phyloP scores from a whole-genome alignment of 73 alveolate genomes.

The Paramecium sexaurelia region DNA sequence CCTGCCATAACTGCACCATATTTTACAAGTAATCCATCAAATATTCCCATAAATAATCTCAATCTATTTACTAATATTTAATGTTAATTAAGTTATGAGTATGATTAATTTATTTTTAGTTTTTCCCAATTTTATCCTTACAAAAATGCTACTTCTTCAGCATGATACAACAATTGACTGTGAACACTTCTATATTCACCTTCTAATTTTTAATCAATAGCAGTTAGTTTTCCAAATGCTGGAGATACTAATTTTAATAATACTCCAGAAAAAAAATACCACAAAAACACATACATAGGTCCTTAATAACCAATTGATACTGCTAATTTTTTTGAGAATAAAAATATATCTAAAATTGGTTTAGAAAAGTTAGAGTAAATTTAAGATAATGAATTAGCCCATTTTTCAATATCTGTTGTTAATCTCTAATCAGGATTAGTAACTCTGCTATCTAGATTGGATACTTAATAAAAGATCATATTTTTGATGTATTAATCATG shows the following conservation, averaged over 20 bases:
- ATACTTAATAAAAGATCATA: conserved; percentile 83
- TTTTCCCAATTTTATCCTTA: conserved; percentile 86
- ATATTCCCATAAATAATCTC: conserved; percentile 90
- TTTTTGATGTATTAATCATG: conserved; percentile 79
- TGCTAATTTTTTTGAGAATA: conserved; percentile 87
- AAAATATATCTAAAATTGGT: conserved; percentile 88
- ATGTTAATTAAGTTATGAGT: conserved; percentile 72
- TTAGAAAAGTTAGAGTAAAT: conserved; percentile 85
- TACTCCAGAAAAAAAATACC: conserved; percentile 90
- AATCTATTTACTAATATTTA: conserved; percentile 61
- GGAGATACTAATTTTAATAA: conserved; percentile 86
- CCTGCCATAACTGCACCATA: conserved; percentile 96
- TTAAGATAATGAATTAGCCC: conserved; percentile 82
- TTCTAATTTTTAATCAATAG: conserved; percentile 80
- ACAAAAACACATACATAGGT: conserved; percentile 80
- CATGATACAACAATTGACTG: conserved; percentile 79
- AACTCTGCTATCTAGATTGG: conserved; percentile 84
- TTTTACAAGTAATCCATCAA: conserved; percentile 90
- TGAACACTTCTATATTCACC: conserved; percentile 91
- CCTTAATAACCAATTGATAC: conserved; percentile 93
- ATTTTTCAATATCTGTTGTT: conserved; percentile 89
- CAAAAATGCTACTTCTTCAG: conserved; percentile 93
- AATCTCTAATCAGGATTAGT: conserved; percentile 88
- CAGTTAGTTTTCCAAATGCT: conserved; percentile 89
- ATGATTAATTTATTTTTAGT: conserved; percentile 73